Conservation (phyloP, 805 yeast species). For the Starmerella asiatica region DNA sequence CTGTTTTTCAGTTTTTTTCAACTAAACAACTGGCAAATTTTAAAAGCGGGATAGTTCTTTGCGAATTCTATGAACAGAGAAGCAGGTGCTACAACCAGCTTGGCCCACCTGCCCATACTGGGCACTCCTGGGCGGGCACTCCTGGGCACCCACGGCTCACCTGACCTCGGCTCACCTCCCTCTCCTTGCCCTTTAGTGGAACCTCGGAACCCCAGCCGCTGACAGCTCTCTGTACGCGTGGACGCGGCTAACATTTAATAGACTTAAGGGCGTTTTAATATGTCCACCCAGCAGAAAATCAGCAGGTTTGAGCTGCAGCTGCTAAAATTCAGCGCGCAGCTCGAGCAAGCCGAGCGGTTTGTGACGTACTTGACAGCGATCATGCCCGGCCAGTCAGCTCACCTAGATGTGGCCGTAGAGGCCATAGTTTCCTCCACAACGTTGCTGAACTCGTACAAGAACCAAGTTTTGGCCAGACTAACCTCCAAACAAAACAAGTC, state of each 20-base stretch:
- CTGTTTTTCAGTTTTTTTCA: no score
- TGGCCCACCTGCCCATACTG: no score
- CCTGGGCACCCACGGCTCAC: no score
- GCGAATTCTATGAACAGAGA: no score
- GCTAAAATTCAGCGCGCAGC: conserved; percentile 27
- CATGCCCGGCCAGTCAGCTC: conserved; percentile 30
- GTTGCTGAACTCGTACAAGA: conserved; percentile 29
- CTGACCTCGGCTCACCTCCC: not conserved
- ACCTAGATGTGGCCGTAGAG: conserved; percentile 30
- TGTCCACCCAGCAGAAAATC: not conserved
- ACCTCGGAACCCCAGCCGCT: no score
- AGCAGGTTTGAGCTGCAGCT: conserved; percentile 23
- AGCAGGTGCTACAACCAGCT: no score
- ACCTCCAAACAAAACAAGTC: conserved; percentile 4
- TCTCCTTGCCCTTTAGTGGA: not conserved
- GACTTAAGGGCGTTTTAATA: not conserved
- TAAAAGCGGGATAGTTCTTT: no score
- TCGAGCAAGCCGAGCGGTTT: conserved; percentile 29
- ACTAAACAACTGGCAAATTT: no score
- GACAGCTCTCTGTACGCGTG: not conserved
- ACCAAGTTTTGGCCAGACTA: conserved; percentile 26
- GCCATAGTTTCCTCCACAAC: conserved; percentile 26
- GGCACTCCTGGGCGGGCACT: no score
- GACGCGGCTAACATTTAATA: not conserved
- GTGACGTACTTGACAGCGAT: conserved; percentile 27